phyloP scores from a whole-genome alignment of 2,329 filamentous ascomycete genomes.

The Monilinia vaccinii-corymbosi region DNA sequence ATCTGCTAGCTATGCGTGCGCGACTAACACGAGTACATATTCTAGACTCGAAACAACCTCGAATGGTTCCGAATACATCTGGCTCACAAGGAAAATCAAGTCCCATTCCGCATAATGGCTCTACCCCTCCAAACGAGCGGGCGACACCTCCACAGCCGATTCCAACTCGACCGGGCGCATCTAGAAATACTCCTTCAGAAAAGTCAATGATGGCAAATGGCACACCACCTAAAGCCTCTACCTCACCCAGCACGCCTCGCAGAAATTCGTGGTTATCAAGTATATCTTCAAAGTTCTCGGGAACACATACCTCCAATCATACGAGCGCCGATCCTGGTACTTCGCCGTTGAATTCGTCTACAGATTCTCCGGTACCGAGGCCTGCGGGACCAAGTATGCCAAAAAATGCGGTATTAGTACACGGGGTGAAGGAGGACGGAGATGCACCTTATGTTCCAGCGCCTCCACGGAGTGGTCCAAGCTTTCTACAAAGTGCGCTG shows the following conservation, averaged over 20 bases:
- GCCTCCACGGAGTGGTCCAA: conserved; percentile 61
- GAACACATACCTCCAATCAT: conserved; percentile 23
- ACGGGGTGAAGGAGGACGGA: conserved; percentile 45
- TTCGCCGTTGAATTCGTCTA: conserved; percentile 21
- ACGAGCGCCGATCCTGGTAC: conserved; percentile 23
- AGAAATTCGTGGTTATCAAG: conserved; percentile 86
- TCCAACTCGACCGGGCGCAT: conserved; percentile 18
- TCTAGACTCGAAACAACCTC: conserved; percentile 4
- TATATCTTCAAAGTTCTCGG: conserved; percentile 84
- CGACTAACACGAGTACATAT: neutral
- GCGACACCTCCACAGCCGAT: neutral
- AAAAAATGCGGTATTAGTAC: conserved; percentile 52
- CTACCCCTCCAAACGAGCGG: neutral
- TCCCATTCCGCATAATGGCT: neutral
- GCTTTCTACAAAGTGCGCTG: conserved; percentile 72
- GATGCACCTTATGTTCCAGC: conserved; percentile 64
- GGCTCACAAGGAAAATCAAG: neutral
- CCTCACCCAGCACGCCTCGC: conserved; percentile 30
- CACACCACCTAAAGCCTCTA: conserved; percentile 19
- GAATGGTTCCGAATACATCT: neutral
- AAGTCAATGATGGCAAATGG: conserved; percentile 21
- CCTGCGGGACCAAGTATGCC: conserved; percentile 31
- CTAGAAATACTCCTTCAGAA: conserved; percentile 23
- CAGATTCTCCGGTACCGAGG: conserved; percentile 28
- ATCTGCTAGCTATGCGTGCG: neutral